Evolutionary conservation across 2,329 filamentous ascomycete genomes (phyloP).

Genomic region (Dichotomopilus funicola): DNA sequence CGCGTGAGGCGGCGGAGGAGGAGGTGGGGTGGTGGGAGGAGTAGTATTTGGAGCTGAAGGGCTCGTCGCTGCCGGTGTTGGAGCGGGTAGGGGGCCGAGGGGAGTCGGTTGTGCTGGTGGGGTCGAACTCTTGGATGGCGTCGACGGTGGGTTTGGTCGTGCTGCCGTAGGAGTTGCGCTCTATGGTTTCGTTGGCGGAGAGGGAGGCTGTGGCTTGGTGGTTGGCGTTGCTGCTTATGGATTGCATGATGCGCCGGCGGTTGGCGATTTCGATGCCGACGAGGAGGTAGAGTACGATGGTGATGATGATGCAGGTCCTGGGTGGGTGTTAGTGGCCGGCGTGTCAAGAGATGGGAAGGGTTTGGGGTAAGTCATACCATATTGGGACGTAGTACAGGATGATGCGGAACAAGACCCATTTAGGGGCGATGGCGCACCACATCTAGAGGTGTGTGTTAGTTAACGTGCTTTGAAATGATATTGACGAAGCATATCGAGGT

Average conservation of each 20-base stretch:
- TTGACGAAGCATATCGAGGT: not conserved
- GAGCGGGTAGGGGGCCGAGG: too few species aligned
- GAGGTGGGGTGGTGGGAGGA: constrained; percentile 15
- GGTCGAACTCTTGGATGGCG: not conserved
- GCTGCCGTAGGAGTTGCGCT: not conserved
- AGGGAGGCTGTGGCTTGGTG: not conserved
- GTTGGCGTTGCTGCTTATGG: constrained; percentile 20
- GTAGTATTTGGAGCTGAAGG: constrained; percentile 12
- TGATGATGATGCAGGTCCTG: constrained; percentile 28
- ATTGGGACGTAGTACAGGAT: constrained; percentile 32
- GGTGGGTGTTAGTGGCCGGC: not conserved
- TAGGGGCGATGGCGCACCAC: constrained; percentile 33
- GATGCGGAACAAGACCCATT: constrained; percentile 32
- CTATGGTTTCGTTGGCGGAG: not conserved
- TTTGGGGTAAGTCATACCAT: not conserved
- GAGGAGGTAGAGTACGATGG: constrained; percentile 39
- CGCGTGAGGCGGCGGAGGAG: constrained; percentile 3
- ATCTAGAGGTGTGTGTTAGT: constrained; percentile 20
- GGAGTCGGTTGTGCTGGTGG: too few species aligned
- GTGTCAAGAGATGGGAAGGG: not conserved
- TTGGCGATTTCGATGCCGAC: constrained; percentile 30
- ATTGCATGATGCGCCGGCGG: constrained; percentile 28
- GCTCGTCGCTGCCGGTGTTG: too few species aligned
- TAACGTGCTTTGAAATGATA: not conserved
- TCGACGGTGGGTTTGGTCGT: not conserved